Evolutionary conservation across 148 eudicot genomes (phyloP).

Genomic region (Spergularia bocconei): DNA sequence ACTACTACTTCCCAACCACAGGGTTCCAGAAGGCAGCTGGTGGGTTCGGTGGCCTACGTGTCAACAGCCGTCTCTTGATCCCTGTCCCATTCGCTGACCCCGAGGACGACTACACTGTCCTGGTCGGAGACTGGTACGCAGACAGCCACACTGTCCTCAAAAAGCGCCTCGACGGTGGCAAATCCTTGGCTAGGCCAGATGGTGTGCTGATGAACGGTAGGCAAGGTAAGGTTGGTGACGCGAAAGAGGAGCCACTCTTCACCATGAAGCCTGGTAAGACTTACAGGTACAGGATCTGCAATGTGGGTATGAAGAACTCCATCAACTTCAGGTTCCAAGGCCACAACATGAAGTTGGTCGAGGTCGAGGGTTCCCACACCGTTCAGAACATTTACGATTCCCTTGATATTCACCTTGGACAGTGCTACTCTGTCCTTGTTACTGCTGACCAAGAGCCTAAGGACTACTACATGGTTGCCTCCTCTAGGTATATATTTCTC

Average conservation of each 20-base stretch:
- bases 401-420: conserved; percentile 67
- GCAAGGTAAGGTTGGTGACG: conserved; percentile 36
- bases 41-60: conserved; percentile 45
- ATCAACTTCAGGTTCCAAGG: conserved; percentile 56
- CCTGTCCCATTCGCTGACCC: conserved; percentile 60
- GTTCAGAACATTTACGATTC: conserved; percentile 55
- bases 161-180: conserved; percentile 44
- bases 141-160: conserved; percentile 42
- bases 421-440: conserved; percentile 56
- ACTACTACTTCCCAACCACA: conserved; percentile 50
- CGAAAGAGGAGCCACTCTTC: conserved; percentile 29
- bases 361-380: conserved; percentile 65
- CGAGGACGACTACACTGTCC: conserved; percentile 52
- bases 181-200: conserved; percentile 48
- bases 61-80: conserved; percentile 51
- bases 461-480: conserved; percentile 66
- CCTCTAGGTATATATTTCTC: no score
- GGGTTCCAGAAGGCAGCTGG: conserved; percentile 48
- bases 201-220: conserved; percentile 64
- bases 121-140: conserved; percentile 65
- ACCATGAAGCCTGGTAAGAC: conserved; percentile 52
- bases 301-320: conserved; percentile 58
- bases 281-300: conserved; percentile 66
- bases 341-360: conserved; percentile 56
- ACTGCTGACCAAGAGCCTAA: conserved; percentile 52